Evolutionary conservation across 768 basidiomycete genomes (phyloP), one percentile per base, ranked within the genome.

Genomic region (Rhodocollybia butyracea): DNA sequence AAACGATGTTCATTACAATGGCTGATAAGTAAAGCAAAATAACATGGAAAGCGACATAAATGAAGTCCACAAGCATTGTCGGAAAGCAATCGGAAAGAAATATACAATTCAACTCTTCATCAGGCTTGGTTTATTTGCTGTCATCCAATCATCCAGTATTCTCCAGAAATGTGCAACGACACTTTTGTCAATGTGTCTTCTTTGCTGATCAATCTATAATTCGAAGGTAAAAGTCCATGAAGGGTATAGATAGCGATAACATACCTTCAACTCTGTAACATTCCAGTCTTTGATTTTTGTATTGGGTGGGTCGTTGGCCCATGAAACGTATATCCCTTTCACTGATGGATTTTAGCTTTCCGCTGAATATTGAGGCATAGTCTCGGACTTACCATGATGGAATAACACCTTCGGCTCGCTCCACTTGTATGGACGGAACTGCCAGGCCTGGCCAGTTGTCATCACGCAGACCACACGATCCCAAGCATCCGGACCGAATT

Each of bases 391-490:
- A 96, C 95, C 94, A 64, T 98, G 89, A 66, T 97, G 91, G 72
- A 99, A 98, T 26, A 99, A 71, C 48, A 89, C 81, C 57, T 85
- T 84, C 1, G 97, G 97, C 64, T 98, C 94, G 47, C 80, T 86
- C 96, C 96, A 99, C 67, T 96, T 95, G 74, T 98, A 98, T 17
- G 91, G 89, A 55, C 87, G 79, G 73, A 99, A 99, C 68, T 99
- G 97, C 97, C 97, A 98, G 30, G 90, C 88, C 62, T 98, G 96
- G 1, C 97, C 97, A 0, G 97, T 99, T 8, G 97, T 98, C 85
- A 97, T 88, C 15, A 99, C 96, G 61, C 95, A 97, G 3, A 97
- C 88, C 4, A 99, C 97, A 34, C 96, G 83, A 54, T 98, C 94
- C 95, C 96, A 98, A 2, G 93, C 89, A 57, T 97, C 95, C 3